Evolutionary conservation across 2,329 filamentous ascomycete genomes (phyloP).

Genomic region (Fusarium circinatum): DNA sequence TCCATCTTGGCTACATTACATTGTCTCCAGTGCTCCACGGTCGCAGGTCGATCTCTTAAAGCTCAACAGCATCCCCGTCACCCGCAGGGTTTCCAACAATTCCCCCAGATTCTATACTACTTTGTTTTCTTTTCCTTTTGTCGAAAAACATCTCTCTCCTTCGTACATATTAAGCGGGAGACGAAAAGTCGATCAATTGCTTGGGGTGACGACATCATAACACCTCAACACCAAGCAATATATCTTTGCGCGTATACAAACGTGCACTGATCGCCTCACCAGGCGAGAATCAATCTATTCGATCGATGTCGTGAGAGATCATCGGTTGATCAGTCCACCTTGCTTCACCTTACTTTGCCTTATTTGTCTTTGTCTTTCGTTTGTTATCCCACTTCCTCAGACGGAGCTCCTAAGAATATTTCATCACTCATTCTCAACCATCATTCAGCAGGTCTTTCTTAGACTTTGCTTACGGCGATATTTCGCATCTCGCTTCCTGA

Average conservation of each 20-base stretch:
- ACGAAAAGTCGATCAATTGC: background rate
- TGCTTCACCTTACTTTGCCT: background rate
- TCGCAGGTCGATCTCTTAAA: slow-evolving; percentile 41
- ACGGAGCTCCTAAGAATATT: slow-evolving; percentile 17
- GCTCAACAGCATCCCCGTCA: slow-evolving; percentile 35
- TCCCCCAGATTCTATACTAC: slow-evolving; percentile 28
- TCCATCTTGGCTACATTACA: slow-evolving; percentile 22
- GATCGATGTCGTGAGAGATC: slow-evolving; percentile 33
- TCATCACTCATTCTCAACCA: slow-evolving; percentile 31
- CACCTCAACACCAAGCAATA: slow-evolving; percentile 27
- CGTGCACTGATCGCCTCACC: slow-evolving; percentile 11
- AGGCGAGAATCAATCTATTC: slow-evolving; percentile 14
- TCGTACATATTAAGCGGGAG: background rate
- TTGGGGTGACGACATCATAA: slow-evolving; percentile 4
- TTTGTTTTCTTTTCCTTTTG: slow-evolving; percentile 10
- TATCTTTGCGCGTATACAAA: slow-evolving; percentile 4
- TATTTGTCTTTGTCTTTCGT: slow-evolving; percentile 11
- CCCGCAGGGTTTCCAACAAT: slow-evolving; percentile 24
- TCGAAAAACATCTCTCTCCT: background rate
- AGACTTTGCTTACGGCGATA: background rate
- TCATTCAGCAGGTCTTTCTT: slow-evolving; percentile 2
- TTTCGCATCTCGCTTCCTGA: background rate
- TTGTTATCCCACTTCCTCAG: slow-evolving; percentile 19
- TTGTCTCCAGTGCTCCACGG: slow-evolving; percentile 23
- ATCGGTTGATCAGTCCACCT: slow-evolving; percentile 32